Base-by-base conservation (phyloP, 192 early-diverging fungal species). In the Podila clonocystis region DNA sequence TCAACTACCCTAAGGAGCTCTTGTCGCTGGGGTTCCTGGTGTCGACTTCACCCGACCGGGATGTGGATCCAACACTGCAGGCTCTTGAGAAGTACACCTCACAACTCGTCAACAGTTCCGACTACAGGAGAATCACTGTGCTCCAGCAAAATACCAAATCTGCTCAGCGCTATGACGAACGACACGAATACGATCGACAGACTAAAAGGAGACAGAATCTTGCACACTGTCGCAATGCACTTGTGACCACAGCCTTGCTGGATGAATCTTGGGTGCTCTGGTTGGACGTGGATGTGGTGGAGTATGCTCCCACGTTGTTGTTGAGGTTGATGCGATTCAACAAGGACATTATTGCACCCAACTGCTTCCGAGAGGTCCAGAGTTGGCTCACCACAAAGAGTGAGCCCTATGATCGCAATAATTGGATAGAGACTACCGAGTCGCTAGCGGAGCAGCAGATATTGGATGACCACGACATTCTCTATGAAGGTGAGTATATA, bases 251-350 rank as follows among this genome's bases (percentile, higher is more conserved):
- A 9, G 85, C 92, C 1, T 67, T 93, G 7, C 65, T 73, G n/a
- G 84, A 88, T 62, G 88, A 90, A 34, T 84, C 87, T 13, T 93
- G 92, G 92, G 91, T 93, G 17, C 82, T 93, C 15, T 93, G 92
- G 92, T 78, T 93, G 5, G 92, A 93, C 52, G 89, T 87, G 17
- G 92, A 93, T 75, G 86, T 93, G n/a, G 82, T 89, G 28, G 86
- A 88, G 64, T 93, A 92, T 50, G 88, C 92, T 7, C 83, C 85
- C 9, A 86, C 85, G 24, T 68, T 92, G 50, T 65, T 92, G 20
- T 79, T 83, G 28, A 87, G 91, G 34, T 68, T 93, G 72, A 93
- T 91, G 73, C 72, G 80, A 0, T 73, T 89, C 49, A 84, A 91
- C 71, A 93, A 90, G 58, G 92, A 93, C 68, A 84, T 93, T 28